Conservation (phyloP, 768 basidiomycete species). For the Tylopilus plumbeoviolaceoides region DNA sequence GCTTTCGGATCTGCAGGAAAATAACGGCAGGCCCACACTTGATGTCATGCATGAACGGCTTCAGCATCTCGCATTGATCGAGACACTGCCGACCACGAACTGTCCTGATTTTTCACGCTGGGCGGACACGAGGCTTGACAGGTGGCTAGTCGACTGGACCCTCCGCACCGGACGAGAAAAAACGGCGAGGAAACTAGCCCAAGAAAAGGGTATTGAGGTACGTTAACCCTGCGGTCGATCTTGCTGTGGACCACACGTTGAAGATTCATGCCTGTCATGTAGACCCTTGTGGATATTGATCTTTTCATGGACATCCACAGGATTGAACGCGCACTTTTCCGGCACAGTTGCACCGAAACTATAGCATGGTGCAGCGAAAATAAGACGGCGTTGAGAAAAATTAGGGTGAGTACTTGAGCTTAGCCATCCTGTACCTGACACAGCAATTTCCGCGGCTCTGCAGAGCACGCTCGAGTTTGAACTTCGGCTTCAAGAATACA, state of each 20-base stretch:
- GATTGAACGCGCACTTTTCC: constrained; percentile 76
- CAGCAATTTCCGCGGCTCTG: constrained; percentile 16
- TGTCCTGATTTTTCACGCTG: constrained; percentile 65
- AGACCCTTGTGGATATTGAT: constrained; percentile 89
- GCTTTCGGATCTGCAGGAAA: constrained; percentile 49
- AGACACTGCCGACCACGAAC: constrained; percentile 48
- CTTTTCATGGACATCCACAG: constrained; percentile 85
- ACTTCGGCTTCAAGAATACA: constrained; percentile 92
- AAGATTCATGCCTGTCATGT: constrained; percentile 11
- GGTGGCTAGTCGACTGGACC: constrained; percentile 94
- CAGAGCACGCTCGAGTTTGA: constrained; percentile 97
- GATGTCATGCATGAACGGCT: constrained; percentile 72
- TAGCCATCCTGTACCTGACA: constrained; percentile 7
- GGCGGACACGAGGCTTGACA: constrained; percentile 75
- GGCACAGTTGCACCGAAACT: constrained; percentile 82
- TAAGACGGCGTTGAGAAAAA: constrained; percentile 85
- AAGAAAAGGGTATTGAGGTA: constrained; percentile 77
- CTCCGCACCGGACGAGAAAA: constrained; percentile 73
- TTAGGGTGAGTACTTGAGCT: constrained; percentile 52
- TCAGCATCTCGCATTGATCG: constrained; percentile 63
- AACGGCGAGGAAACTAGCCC: constrained; percentile 73
- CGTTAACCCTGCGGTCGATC: constrained; percentile 26
- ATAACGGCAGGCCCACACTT: constrained; percentile 52
- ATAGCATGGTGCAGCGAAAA: constrained; percentile 97
- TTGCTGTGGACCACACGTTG: constrained; percentile 16